A percentile compares a stretch with the other conserved stretches of the same genome.
These are phyloP conservation scores for Naegleria gruberi DNA, from an alignment of 208 protist species.

Conservation along the genomic window DNA sequence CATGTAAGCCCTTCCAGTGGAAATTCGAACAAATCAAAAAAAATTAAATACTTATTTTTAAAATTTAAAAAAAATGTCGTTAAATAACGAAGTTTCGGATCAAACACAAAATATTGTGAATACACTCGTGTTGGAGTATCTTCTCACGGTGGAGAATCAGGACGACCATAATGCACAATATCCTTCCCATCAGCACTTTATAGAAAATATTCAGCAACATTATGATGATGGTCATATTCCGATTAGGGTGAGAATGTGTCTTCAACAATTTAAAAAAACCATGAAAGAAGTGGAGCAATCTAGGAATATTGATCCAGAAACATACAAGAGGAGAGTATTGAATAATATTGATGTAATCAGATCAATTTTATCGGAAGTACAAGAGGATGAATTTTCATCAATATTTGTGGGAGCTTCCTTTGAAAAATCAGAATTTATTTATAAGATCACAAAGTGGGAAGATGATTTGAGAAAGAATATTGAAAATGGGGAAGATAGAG, in stretches of 20 bases:
- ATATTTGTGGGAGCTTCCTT: neutral
- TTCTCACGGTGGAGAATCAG: neutral
- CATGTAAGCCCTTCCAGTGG: too few species aligned
- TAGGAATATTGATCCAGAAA: neutral
- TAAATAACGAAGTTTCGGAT: too few species aligned
- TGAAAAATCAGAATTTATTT: neutral
- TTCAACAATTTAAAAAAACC: neutral
- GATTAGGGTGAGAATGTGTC: neutral
- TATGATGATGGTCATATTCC: neutral
- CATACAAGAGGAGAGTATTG: neutral
- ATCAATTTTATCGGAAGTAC: neutral
- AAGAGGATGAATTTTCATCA: neutral
- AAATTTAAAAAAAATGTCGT: too few species aligned
- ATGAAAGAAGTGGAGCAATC: too few species aligned
- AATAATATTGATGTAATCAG: neutral
- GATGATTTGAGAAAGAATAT: neutral
- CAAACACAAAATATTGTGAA: too few species aligned
- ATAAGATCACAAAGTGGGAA: neutral
- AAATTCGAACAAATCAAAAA: too few species aligned
- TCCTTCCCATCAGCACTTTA: neutral
- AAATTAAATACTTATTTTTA: too few species aligned
- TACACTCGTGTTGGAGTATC: neutral
- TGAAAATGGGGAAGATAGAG: neutral
- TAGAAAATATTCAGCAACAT: neutral
- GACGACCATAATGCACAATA: neutral